Conservation (phyloP, 371 early-diverging fungal genomes). For the Apophysomyces sp. region DNA sequence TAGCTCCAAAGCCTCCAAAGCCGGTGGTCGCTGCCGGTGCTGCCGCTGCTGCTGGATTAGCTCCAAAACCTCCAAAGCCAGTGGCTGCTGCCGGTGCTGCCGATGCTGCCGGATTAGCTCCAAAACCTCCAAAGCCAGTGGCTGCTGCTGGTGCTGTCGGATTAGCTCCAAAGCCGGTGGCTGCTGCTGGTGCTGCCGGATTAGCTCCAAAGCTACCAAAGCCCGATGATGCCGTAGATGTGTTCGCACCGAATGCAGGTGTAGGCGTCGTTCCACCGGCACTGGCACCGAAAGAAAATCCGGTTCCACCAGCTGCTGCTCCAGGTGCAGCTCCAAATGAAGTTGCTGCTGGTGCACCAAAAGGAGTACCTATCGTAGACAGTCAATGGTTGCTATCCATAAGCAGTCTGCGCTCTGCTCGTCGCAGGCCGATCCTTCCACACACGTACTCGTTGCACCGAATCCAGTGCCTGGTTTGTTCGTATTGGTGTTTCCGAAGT, state of each 20-base stretch:
- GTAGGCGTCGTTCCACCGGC: constrained; percentile 4
- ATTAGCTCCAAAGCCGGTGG: constrained; percentile 5
- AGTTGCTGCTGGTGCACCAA: constrained; percentile 11
- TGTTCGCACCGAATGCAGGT: not conserved
- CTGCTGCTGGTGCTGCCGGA: not conserved
- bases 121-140: constrained; percentile 6
- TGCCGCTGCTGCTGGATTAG: not conserved
- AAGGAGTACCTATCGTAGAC: constrained; percentile 8
- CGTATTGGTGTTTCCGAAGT: constrained; percentile 26
- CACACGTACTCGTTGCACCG: constrained; percentile 1
- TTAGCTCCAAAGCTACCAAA: not conserved
- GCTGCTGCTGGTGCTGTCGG: not conserved
- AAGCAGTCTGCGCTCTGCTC: not conserved
- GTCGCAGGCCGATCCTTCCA: not conserved
- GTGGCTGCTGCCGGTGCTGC: constrained; percentile 1
- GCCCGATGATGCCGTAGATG: not conserved
- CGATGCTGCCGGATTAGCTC: too few relatives aligned
- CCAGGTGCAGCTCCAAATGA: constrained; percentile 3
- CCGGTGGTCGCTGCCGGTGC: not conserved
- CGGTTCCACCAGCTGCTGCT: constrained; percentile 4
- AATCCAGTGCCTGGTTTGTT: constrained; percentile 29
- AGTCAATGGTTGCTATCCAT: not conserved
- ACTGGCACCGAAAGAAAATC: constrained; percentile 4
- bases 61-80: constrained; percentile 8
- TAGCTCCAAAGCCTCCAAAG: constrained; percentile 7